These are phyloP conservation scores for Aspergillus niger DNA, from an alignment of 2,329 filamentous ascomycete genomes.

Conservation along the genomic window DNA sequence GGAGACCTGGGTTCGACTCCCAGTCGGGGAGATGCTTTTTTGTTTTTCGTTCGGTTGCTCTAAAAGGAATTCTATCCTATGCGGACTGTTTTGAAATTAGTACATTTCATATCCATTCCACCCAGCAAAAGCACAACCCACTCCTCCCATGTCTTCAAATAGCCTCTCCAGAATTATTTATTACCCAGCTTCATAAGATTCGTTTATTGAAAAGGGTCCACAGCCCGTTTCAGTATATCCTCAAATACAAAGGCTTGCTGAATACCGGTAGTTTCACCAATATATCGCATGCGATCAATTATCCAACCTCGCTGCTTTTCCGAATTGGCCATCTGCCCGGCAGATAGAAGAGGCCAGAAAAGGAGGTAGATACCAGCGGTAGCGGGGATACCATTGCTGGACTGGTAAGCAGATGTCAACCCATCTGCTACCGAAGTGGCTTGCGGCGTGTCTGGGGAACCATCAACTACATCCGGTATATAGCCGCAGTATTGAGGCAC, in stretches of 20 bases:
- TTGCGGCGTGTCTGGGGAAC: no score
- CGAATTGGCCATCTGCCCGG: constrained; percentile 7
- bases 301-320: constrained; percentile 13
- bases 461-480: no score
- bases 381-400: constrained; percentile 4
- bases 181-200: no score
- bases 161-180: not conserved
- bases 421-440: not conserved
- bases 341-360: constrained; percentile 17
- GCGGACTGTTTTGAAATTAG: no score
- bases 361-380: constrained; percentile 16
- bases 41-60: not conserved
- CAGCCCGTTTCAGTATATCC: constrained; percentile 8
- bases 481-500: constrained; percentile 1
- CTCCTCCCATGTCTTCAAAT: no score
- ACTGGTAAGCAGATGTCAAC: not conserved
- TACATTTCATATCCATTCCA: no score
- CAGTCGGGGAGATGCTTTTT: constrained; percentile 2
- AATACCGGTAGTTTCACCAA: constrained; percentile 16
- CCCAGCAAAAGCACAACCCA: no score
- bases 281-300: constrained; percentile 11
- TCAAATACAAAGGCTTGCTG: constrained; percentile 14
- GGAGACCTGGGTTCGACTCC: constrained; percentile 7
- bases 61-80: no score
- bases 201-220: not conserved